Percentiles rank a stretch among this genome's conserved stretches.
Evolutionary conservation across 139 green algal species (phyloP).

Genomic region (Picochlorum sp.): DNA sequence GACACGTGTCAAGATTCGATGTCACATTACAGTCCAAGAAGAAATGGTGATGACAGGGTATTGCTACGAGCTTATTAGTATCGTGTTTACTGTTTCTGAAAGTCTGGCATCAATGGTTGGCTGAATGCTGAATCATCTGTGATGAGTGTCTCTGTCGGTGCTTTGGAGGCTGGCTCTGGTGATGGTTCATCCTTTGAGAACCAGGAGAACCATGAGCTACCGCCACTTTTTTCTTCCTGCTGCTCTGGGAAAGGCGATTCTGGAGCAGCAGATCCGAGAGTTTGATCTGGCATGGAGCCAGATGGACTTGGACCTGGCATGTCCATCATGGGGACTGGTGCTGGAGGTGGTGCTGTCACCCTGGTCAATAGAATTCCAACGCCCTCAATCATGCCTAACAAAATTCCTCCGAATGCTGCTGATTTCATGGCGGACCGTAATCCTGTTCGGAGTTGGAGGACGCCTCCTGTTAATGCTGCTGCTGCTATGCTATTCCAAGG

Average conservation of each 20-base stretch:
- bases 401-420: conserved; percentile 86
- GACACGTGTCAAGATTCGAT: too few species aligned
- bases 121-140: too few species aligned
- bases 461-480: conserved; percentile 78
- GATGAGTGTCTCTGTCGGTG: too few species aligned
- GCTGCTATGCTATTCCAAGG: conserved; percentile 95
- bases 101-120: too few species aligned
- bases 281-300: background rate
- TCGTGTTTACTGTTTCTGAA: too few species aligned
- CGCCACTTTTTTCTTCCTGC: background rate
- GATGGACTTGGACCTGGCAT: conserved; percentile 26
- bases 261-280: too few species aligned
- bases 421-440: conserved; percentile 58
- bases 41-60: too few species aligned
- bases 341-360: conserved; percentile 71
- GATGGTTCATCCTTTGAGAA: too few species aligned
- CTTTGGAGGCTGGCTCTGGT: too few species aligned
- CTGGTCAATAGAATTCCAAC: conserved; percentile 89
- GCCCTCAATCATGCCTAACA: conserved; percentile 96
- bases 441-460: conserved; percentile 85
- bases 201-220: too few species aligned
- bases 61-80: too few species aligned
- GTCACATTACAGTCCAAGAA: too few species aligned
- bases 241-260: background rate
- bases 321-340: conserved; percentile 39